phyloP scores from a whole-genome alignment of 1,139 yeast genomes.

The Pneumocystis canis region DNA sequence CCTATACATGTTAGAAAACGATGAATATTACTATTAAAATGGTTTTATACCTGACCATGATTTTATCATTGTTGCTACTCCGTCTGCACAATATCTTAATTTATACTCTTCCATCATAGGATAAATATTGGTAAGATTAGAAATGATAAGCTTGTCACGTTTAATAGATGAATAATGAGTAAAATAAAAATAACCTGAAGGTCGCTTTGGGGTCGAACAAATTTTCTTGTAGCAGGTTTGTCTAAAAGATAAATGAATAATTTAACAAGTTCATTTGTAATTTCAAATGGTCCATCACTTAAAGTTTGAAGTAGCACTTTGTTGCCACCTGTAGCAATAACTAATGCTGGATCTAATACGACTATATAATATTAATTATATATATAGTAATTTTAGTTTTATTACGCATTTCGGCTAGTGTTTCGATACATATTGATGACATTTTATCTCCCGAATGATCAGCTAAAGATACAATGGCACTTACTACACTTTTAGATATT shows the following conservation, averaged over 20 bases:
- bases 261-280: slow-evolving; percentile 34
- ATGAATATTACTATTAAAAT: not conserved
- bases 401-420: slow-evolving; percentile 45
- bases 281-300: slow-evolving; percentile 46
- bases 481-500: slow-evolving; percentile 50
- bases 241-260: slow-evolving; percentile 50
- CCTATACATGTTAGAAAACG: slow-evolving; percentile 23
- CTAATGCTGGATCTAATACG: slow-evolving; percentile 43
- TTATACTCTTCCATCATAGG: slow-evolving; percentile 36
- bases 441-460: slow-evolving; percentile 48
- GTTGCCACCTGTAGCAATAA: slow-evolving; percentile 49
- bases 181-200: slow-evolving; percentile 27
- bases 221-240: slow-evolving; percentile 40
- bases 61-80: slow-evolving; percentile 48
- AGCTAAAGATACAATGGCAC: slow-evolving; percentile 58
- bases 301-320: slow-evolving; percentile 43
- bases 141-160: slow-evolving; percentile 33
- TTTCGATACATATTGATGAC: slow-evolving; percentile 44
- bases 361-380: slow-evolving; percentile 24
- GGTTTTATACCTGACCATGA: slow-evolving; percentile 42
- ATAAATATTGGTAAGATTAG: slow-evolving; percentile 43
- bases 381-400: not conserved
- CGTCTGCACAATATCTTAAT: slow-evolving; percentile 47
- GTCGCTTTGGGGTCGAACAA: slow-evolving; percentile 48
- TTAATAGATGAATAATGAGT: slow-evolving; percentile 21